phyloP scores from a whole-genome alignment of 345 rosid genomes.

The Bruguiera gymnorhiza region DNA sequence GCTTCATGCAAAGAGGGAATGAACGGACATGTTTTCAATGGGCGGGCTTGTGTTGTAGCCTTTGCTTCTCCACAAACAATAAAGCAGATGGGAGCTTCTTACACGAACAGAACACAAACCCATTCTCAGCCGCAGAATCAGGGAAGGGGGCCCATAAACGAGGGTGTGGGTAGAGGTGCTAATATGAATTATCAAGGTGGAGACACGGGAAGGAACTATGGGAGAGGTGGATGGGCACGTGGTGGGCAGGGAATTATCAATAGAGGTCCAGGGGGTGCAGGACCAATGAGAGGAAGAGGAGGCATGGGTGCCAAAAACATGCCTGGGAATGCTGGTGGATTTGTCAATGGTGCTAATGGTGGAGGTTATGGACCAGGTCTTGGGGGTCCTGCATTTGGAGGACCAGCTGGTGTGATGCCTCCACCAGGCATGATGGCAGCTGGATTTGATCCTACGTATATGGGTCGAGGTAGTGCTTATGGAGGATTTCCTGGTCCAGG shows the following conservation, averaged over 20 bases:
- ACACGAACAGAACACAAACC: constrained; percentile 2
- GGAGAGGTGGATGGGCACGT: constrained; percentile 72
- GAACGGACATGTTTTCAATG: constrained; percentile 69
- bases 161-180: constrained; percentile 39
- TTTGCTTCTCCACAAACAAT: constrained; percentile 62
- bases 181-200: constrained; percentile 64
- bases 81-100: constrained; percentile 56
- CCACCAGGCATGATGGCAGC: constrained; percentile 65
- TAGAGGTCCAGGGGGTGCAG: constrained; percentile 57
- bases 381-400: constrained; percentile 59
- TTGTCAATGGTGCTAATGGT: constrained; percentile 40
- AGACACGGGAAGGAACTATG: constrained; percentile 55
- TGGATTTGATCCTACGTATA: constrained; percentile 75
- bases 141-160: constrained; percentile 54
- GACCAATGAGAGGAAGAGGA: constrained; percentile 66
- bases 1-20: constrained; percentile 72
- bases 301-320: constrained; percentile 65
- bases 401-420: constrained; percentile 66
- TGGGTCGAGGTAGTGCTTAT: constrained; percentile 72
- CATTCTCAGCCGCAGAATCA: constrained; percentile 66
- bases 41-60: constrained; percentile 78
- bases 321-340: constrained; percentile 60
- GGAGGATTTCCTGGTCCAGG: constrained; percentile 72
- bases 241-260: constrained; percentile 35
- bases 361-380: constrained; percentile 62